Conservation (phyloP, 441 rosid genomes). For the Breynia disticha region DNA sequence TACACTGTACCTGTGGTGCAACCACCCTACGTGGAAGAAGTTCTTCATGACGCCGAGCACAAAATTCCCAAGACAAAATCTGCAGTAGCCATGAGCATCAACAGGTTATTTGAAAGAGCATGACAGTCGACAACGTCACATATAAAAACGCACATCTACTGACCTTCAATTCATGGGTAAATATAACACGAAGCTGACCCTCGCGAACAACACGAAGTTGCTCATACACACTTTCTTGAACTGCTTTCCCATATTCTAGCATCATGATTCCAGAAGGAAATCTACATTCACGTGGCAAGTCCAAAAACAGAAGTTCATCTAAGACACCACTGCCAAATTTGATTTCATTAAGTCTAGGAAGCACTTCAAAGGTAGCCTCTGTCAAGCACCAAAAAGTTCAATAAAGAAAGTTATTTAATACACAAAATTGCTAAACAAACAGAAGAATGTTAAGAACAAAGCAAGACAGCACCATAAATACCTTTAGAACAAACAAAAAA, state of each 20-base stretch:
- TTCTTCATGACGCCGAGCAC: slow-evolving; percentile 92
- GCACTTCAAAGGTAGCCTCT: slow-evolving; percentile 97
- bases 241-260: slow-evolving; percentile 86
- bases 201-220: slow-evolving; percentile 96
- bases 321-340: slow-evolving; percentile 94
- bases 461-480: too few relatives aligned
- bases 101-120: slow-evolving; percentile 9
- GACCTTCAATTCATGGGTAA: slow-evolving; percentile 89
- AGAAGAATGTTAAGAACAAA: too few relatives aligned
- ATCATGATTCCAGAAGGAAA: slow-evolving; percentile 69
- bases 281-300: slow-evolving; percentile 79
- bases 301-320: slow-evolving; percentile 89
- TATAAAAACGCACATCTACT: slow-evolving; percentile 10
- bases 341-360: slow-evolving; percentile 93
- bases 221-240: slow-evolving; percentile 94
- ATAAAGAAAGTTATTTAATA: neutral
- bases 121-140: slow-evolving; percentile 1
- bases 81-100: slow-evolving; percentile 20
- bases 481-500: too few relatives aligned
- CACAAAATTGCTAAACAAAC: neutral
- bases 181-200: slow-evolving; percentile 91
- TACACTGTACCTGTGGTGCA: slow-evolving; percentile 76
- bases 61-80: slow-evolving; percentile 98
- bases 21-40: slow-evolving; percentile 92
- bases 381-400: slow-evolving; percentile 16